These are phyloP conservation scores for Diaporthe longicolla DNA, from an alignment of 2,329 filamentous ascomycete species.

Conservation along the genomic window DNA sequence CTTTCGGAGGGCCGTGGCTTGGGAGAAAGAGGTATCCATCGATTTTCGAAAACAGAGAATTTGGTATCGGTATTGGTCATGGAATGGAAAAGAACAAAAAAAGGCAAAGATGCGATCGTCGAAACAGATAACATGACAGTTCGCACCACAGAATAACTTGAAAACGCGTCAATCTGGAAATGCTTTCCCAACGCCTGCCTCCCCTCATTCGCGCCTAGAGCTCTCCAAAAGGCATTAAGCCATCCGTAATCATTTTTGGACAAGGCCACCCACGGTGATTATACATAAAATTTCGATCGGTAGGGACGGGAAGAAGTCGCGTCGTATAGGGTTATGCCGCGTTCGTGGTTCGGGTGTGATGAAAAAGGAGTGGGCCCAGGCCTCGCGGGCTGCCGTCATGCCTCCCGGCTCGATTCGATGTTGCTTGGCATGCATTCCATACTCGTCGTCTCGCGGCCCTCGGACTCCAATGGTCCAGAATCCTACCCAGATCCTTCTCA, in stretches of 20 bases:
- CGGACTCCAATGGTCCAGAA: slow-evolving; percentile 4
- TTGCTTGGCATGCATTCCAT: slow-evolving; percentile 27
- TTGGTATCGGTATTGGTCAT: slow-evolving; percentile 41
- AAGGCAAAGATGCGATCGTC: slow-evolving; percentile 22
- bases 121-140: slow-evolving; percentile 29
- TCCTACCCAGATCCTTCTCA: background rate
- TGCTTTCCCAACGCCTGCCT: slow-evolving; percentile 40
- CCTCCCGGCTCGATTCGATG: slow-evolving; percentile 15
- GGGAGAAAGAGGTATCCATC: slow-evolving; percentile 32
- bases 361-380: background rate
- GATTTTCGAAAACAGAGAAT: slow-evolving; percentile 29
- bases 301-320: slow-evolving; percentile 36
- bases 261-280: slow-evolving; percentile 28
- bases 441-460: slow-evolving; percentile 9
- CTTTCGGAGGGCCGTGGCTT: background rate
- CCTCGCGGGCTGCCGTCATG: background rate
- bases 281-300: slow-evolving; percentile 27
- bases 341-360: slow-evolving; percentile 4
- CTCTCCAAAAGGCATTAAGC: slow-evolving; percentile 31
- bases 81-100: slow-evolving; percentile 27
- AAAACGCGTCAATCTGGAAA: slow-evolving; percentile 37
- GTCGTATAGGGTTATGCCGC: slow-evolving; percentile 3
- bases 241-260: slow-evolving; percentile 38
- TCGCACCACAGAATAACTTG: slow-evolving; percentile 38
- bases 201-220: slow-evolving; percentile 28